These are phyloP conservation scores for Suhomyces terraborum DNA, from an alignment of 1,139 yeast species.

Conservation along the genomic window DNA sequence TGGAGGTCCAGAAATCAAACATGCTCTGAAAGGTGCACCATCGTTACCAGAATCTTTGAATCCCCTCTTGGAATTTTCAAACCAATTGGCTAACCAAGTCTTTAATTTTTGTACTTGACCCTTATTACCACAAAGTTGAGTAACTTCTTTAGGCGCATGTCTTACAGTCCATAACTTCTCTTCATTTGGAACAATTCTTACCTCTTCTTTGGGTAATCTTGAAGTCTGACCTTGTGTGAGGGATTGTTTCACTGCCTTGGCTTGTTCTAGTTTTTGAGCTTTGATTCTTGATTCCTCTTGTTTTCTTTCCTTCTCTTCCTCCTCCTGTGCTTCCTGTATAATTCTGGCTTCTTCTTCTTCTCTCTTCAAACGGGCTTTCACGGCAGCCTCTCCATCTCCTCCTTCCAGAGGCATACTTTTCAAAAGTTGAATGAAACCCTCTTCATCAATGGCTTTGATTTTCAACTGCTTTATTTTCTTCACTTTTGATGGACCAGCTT, in stretches of 20 bases:
- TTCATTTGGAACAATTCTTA: conserved; percentile 38
- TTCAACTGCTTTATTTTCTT: conserved; percentile 71
- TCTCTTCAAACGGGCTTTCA: conserved; percentile 67
- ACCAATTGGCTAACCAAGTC: conserved; percentile 83
- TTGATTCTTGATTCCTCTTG: conserved; percentile 19
- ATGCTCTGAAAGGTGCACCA: conserved; percentile 77
- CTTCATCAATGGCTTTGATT: conserved; percentile 83
- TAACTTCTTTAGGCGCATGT: conserved; percentile 78
- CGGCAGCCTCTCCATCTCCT: conserved; percentile 78
- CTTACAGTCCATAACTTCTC: conserved; percentile 89
- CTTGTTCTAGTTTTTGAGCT: conserved; percentile 4
- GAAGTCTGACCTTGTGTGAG: conserved; percentile 4
- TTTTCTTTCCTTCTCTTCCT: conserved; percentile 24
- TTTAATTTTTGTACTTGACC: conserved; percentile 65
- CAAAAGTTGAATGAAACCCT: conserved; percentile 77
- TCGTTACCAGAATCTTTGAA: conserved; percentile 60
- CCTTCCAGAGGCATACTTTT: conserved; percentile 89
- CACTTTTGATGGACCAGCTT: conserved; percentile 96
- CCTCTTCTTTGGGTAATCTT: conserved; percentile 21
- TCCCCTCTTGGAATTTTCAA: conserved; percentile 51
- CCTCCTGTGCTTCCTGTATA: conserved; percentile 50
- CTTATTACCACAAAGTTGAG: conserved; percentile 91
- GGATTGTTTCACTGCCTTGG: conserved; percentile 1
- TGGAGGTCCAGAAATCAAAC: conserved; percentile 82
- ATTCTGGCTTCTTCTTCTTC: conserved; percentile 63